Evolutionary conservation across 257 asterid genomes (phyloP).

Genomic region (Misopates orontium): DNA sequence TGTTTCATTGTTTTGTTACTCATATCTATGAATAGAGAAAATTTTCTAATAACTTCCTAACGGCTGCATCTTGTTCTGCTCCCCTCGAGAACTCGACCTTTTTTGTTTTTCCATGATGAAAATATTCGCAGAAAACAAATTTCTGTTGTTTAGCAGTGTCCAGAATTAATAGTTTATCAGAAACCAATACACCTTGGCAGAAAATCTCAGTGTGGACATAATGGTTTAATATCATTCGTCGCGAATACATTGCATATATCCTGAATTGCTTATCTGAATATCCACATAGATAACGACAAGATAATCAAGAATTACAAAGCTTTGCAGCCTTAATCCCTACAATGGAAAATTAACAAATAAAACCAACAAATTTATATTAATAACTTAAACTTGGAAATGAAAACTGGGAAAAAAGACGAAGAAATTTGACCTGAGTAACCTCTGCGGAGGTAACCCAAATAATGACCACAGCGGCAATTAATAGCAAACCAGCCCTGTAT

Average conservation of each 20-base stretch:
- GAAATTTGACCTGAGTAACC: conserved; percentile 81
- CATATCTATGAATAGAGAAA: no score
- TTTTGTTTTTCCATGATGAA: no score
- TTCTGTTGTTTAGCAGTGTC: background rate
- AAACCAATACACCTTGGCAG: background rate
- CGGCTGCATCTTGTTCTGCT: no score
- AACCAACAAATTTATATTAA: background rate
- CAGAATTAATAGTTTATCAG: background rate
- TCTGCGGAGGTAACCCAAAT: conserved; percentile 99
- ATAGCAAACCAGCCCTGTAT: conserved; percentile 76
- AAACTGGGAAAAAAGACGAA: background rate
- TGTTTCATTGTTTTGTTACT: no score
- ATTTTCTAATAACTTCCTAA: no score
- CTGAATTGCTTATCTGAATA: background rate
- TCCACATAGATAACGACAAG: background rate
- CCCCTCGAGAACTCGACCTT: no score
- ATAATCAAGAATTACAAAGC: conserved; percentile 3
- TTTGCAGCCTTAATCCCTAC: background rate
- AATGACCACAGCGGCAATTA: conserved; percentile 87
- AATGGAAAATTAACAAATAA: background rate
- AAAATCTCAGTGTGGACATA: no score
- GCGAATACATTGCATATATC: background rate
- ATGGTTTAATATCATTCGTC: background rate
- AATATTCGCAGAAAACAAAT: conserved; percentile 16
- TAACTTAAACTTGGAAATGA: background rate